A percentile compares a stretch with the other conserved stretches of the same genome.
These are phyloP conservation scores for Zalaria obscura DNA, from an alignment of 2,329 filamentous ascomycete genomes.

Conservation along the genomic window DNA sequence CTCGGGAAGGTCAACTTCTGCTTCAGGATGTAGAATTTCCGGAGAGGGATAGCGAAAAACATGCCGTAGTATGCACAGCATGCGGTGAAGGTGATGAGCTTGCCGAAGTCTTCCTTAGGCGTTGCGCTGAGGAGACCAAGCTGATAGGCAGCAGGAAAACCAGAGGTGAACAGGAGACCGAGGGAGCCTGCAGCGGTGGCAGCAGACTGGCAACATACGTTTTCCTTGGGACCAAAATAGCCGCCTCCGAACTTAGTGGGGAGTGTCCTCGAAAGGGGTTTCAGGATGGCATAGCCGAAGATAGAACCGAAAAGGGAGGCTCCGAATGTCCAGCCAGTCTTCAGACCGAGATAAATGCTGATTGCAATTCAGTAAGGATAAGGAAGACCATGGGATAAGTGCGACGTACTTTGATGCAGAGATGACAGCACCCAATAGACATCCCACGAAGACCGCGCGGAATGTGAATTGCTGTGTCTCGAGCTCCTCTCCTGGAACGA, in stretches of 20 bases:
- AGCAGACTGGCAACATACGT: constrained; percentile 46
- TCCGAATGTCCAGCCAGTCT: constrained; percentile 29
- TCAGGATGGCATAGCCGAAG: constrained; percentile 45
- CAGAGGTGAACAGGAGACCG: constrained; percentile 43
- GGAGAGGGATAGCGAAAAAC: constrained; percentile 44
- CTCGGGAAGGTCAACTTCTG: constrained; percentile 46
- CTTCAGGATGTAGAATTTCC: constrained; percentile 54
- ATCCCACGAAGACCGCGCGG: constrained; percentile 41
- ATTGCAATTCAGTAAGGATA: too few relatives aligned
- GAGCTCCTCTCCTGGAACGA: constrained; percentile 28
- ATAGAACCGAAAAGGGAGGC: constrained; percentile 32
- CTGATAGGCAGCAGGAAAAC: constrained; percentile 46
- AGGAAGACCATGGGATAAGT: too few relatives aligned
- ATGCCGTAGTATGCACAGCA: constrained; percentile 51
- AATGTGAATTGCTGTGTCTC: constrained; percentile 26
- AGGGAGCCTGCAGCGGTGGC: constrained; percentile 47
- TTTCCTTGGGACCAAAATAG: constrained; percentile 45
- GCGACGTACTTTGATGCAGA: constrained; percentile 38
- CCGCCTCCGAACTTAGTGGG: constrained; percentile 37
- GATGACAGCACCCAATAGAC: constrained; percentile 43
- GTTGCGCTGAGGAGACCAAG: constrained; percentile 35
- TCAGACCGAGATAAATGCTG: constrained; percentile 40
- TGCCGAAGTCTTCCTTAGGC: constrained; percentile 41
- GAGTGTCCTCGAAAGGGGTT: constrained; percentile 36
- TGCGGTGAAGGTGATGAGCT: constrained; percentile 45